These are phyloP conservation scores for Colletotrichum eremochloae DNA, from an alignment of 2,329 filamentous ascomycete species.

Conservation along the genomic window DNA sequence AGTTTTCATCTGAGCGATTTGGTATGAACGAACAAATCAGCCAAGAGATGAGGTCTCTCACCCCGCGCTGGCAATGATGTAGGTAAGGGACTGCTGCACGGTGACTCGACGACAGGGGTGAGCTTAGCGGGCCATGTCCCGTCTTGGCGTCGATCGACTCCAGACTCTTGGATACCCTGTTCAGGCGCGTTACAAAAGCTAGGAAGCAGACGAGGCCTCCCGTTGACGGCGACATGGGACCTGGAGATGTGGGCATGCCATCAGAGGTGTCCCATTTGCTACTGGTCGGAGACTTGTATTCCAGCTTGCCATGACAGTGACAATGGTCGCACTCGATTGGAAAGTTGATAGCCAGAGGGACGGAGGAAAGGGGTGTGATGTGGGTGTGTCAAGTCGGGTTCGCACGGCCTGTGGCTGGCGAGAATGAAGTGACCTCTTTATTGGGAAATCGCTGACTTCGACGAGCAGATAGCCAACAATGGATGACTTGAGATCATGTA, in stretches of 20 bases:
- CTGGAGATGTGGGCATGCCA: not conserved
- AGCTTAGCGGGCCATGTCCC: conserved; percentile 40
- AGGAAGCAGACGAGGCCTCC: conserved; percentile 16
- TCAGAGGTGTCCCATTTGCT: not conserved
- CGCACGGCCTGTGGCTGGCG: not conserved
- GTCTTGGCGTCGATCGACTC: conserved; percentile 41
- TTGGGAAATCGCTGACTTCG: not conserved
- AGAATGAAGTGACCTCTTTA: not conserved
- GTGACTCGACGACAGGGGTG: conserved; percentile 34
- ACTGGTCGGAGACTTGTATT: not conserved
- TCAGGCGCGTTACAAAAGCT: conserved; percentile 16
- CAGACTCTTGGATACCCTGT: conserved; percentile 39
- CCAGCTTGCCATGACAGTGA: not conserved
- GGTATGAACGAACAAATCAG: conserved; percentile 16
- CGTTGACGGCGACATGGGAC: not conserved
- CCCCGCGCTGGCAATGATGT: conserved; percentile 39
- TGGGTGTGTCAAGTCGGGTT: not conserved
- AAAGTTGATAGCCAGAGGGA: not conserved
- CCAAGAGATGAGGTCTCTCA: conserved; percentile 27
- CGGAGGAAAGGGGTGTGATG: not conserved
- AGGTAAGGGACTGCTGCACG: conserved; percentile 39
- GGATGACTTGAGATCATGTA: too few relatives aligned
- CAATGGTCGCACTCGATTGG: not conserved
- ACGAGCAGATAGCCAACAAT: not conserved
- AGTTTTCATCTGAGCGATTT: not conserved